phyloP scores from a whole-genome alignment of 1,284 basidiomycete species.

The Coriolopsis trogii region DNA sequence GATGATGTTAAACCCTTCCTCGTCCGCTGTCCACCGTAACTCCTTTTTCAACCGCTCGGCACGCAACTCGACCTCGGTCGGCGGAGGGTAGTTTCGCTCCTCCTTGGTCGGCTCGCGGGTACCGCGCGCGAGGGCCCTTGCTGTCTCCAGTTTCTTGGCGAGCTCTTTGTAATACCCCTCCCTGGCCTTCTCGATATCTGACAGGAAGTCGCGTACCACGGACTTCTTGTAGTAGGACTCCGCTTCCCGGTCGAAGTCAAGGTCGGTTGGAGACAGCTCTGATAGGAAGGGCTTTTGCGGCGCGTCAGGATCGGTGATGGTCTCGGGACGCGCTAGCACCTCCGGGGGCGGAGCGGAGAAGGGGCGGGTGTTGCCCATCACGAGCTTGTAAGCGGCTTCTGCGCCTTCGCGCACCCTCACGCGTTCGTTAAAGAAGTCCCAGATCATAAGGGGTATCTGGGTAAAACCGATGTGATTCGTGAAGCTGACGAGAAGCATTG shows the following conservation, averaged over 20 bases:
- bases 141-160: conserved; percentile 68
- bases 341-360: conserved; percentile 46
- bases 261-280: conserved; percentile 48
- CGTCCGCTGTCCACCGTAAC: conserved; percentile 77
- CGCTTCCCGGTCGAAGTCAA: conserved; percentile 73
- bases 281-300: conserved; percentile 29
- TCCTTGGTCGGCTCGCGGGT: conserved; percentile 86
- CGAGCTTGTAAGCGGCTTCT: conserved; percentile 79
- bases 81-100: conserved; percentile 81
- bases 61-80: conserved; percentile 85
- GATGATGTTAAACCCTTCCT: conserved; percentile 80
- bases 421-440: conserved; percentile 93
- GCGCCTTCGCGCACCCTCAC: conserved; percentile 78
- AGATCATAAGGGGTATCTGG: conserved; percentile 89
- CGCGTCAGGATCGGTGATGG: conserved; percentile 7
- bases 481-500: conserved; percentile 88
- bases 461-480: conserved; percentile 84
- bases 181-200: conserved; percentile 70
- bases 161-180: conserved; percentile 81
- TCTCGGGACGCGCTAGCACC: conserved; percentile 7
- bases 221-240: conserved; percentile 77
- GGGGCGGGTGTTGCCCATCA: conserved; percentile 68
- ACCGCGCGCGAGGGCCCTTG: conserved; percentile 77
- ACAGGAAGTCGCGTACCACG: conserved; percentile 56
- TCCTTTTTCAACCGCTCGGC: conserved; percentile 88